A percentile compares a stretch with the other conserved stretches of the same genome.
phyloP scores from a whole-genome alignment of 1,139 yeast species.

The Debaryomyces robertsiae region DNA sequence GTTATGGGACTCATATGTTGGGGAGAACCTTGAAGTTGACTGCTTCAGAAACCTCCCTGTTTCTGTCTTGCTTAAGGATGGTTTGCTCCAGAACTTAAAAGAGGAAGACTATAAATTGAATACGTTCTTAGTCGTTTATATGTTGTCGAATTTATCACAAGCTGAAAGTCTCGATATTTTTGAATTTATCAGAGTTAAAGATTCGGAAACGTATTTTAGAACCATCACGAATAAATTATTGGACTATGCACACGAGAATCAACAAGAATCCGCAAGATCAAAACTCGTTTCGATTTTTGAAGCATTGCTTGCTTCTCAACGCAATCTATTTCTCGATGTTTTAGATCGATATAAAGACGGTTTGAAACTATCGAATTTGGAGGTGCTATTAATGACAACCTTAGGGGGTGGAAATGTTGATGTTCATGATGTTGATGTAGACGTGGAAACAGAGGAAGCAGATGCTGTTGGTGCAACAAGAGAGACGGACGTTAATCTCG shows the following conservation, averaged over 20 bases:
- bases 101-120: slow-evolving; percentile 33
- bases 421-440: slow-evolving; percentile 23
- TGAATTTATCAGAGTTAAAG: slow-evolving; percentile 24
- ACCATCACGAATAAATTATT: slow-evolving; percentile 27
- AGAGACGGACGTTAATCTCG: slow-evolving; percentile 9
- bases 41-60: slow-evolving; percentile 23
- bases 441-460: slow-evolving; percentile 25
- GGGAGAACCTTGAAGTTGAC: slow-evolving; percentile 18
- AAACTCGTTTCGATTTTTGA: slow-evolving; percentile 48
- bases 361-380: slow-evolving; percentile 57
- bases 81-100: slow-evolving; percentile 20
- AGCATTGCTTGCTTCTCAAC: slow-evolving; percentile 40
- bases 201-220: slow-evolving; percentile 26
- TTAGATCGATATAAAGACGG: slow-evolving; percentile 35
- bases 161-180: slow-evolving; percentile 25
- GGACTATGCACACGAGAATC: slow-evolving; percentile 19
- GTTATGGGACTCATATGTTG: slow-evolving; percentile 39
- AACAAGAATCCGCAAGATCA: slow-evolving; percentile 28
- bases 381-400: slow-evolving; percentile 68
- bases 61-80: slow-evolving; percentile 18
- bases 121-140: slow-evolving; percentile 34
- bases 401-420: slow-evolving; percentile 30
- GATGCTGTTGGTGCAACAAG: slow-evolving; percentile 12
- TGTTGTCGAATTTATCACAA: slow-evolving; percentile 23
- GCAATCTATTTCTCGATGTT: slow-evolving; percentile 40